Base-by-base conservation (phyloP, 106 monocot species). In the Vanilla planifolia region DNA sequence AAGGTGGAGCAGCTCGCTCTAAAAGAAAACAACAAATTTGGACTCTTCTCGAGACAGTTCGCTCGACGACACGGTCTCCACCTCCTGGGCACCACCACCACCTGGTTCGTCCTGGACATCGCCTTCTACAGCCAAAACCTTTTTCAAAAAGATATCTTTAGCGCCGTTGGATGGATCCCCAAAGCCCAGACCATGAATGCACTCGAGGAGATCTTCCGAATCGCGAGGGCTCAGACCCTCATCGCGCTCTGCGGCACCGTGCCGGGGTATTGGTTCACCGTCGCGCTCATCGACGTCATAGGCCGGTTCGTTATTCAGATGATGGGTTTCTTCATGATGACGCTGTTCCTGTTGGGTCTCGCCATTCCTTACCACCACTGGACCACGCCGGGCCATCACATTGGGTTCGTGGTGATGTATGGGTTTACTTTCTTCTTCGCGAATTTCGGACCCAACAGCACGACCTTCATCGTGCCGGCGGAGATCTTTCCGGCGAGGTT, bases 211-310 rank as follows among this genome's bases (percentile, higher is more conserved):
- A 75, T 88, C 2, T 79, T n/a, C 79, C 40, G 29, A 39, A 88
- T 88, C 44, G 48, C 88, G 15, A 68, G 83, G 28, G 88, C 88
- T 21, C 83, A 83, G 35, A 67, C 83, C 14, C 55, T 77, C 37
- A 80, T 85, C 33, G 85, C 85, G 7, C 57, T 85, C 41, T 85
- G 85, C 53, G 85, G 79, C 22, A 82, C 88, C 33, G 82, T 88
- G 6, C 88, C 88, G 3, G 88, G 88, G 0, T 88, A 88, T 67
- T 88, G 88, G 86, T 59, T 81, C 71, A 86, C 85, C 48, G 85
- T 85, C 21, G 80, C 71, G 0, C 58, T 85, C 17, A 82, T 87
- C 65, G 87, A 87, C 55, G 20, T 51, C 19, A 67, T 88, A 8
- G 83, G 83, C 0, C 48, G 86, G 19, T 81, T 75, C 68, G 37